Conservation (phyloP, 1,139 yeast genomes). For the Hyphopichia khmerensis region DNA sequence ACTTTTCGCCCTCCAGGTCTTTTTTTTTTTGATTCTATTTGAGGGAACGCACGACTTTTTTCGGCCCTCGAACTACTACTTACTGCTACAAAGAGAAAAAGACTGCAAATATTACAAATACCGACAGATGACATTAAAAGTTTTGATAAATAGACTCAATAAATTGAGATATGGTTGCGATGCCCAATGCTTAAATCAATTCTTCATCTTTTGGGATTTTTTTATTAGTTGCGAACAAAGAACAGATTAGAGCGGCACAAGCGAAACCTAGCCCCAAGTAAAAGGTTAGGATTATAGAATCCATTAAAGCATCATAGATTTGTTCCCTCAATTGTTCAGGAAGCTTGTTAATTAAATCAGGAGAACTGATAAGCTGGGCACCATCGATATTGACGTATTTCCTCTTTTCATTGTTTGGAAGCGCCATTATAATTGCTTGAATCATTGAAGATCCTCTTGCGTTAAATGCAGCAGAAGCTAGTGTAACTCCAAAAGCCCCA, state of each 20-base stretch:
- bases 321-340: constrained; percentile 14
- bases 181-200: no score
- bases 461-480: constrained; percentile 16
- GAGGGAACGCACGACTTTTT: not conserved
- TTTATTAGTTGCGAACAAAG: constrained; percentile 23
- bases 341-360: constrained; percentile 14
- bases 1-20: not conserved
- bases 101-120: not conserved
- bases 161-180: no score
- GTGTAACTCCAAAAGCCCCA: constrained; percentile 17
- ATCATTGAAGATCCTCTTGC: constrained; percentile 10
- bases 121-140: no score
- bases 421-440: constrained; percentile 6
- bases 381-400: constrained; percentile 9
- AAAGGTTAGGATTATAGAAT: constrained; percentile 26
- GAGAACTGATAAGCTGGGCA: constrained; percentile 15
- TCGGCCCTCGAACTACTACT: not conserved
- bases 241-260: constrained; percentile 15
- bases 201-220: constrained; percentile 23
- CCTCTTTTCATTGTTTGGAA: constrained; percentile 5
- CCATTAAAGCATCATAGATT: constrained; percentile 23
- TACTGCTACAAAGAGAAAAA: no score
- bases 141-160: no score
- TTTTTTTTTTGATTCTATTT: not conserved
- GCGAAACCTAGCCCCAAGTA: constrained; percentile 26